Conservation (phyloP, 305 asterid genomes). For the Fraxinus angustifolia region DNA sequence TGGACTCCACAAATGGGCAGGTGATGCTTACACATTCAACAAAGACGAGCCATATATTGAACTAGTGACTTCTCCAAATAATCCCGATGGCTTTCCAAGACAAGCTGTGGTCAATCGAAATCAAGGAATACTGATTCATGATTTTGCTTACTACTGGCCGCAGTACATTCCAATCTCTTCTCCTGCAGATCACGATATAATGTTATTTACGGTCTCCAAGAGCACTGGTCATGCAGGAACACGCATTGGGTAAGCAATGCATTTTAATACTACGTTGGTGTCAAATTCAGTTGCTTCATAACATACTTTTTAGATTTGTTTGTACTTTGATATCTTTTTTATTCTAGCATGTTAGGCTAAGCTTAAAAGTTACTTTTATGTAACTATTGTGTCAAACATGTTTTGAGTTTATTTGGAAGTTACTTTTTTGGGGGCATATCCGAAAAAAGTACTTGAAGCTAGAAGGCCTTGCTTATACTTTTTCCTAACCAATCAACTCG, state of each 20-base stretch:
- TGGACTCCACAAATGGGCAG: slow-evolving; percentile 79
- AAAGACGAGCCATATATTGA: slow-evolving; percentile 62
- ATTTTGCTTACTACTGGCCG: slow-evolving; percentile 96
- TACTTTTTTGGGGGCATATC: not conserved
- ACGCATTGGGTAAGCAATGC: slow-evolving; percentile 63
- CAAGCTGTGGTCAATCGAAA: slow-evolving; percentile 56
- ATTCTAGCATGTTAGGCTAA: not conserved
- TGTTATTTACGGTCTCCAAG: slow-evolving; percentile 90
- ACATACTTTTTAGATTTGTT: not conserved
- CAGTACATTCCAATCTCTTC: slow-evolving; percentile 68
- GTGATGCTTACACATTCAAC: slow-evolving; percentile 58
- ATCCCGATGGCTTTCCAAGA: slow-evolving; percentile 83
- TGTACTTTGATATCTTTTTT: not conserved
- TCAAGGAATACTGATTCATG: slow-evolving; percentile 59
- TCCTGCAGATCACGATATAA: slow-evolving; percentile 71
- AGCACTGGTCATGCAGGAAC: slow-evolving; percentile 91
- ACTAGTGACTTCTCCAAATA: slow-evolving; percentile 85
- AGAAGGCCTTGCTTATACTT: not conserved
- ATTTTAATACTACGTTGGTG: not conserved
- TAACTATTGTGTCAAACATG: not conserved
- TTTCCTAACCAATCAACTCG: not conserved
- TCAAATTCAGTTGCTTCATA: not conserved
- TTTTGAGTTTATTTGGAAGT: not conserved
- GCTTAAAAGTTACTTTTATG: not conserved
- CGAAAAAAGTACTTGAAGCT: not conserved